Evolutionary conservation across 345 rosid genomes (phyloP), one percentile per base, ranked within the genome.

Genomic region (Rhodamnia rubescens): DNA sequence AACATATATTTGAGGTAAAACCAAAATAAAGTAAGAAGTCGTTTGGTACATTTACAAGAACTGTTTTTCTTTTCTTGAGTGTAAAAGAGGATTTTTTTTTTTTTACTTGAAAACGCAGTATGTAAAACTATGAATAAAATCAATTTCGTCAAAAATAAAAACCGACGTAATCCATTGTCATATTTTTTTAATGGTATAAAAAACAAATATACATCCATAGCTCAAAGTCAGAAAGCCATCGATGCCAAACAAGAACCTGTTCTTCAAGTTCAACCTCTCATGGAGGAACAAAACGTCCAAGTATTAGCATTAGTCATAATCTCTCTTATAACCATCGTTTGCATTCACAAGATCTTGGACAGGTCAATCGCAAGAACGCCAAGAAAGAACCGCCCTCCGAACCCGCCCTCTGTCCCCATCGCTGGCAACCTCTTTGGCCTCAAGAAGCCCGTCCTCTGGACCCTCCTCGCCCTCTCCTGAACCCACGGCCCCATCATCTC

Each of bases 401-500:
- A 85, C 83, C 82, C 91, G 8, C 8, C 86, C 36, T 5, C 81
- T 49, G 27, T 87, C 40, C 86, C 91, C 78, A 50, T 87, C 83
- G 15, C 86, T 36, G 85, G 61, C 1, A 87, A 85, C 64, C 87
- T 87, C 51, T 85, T 84, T 55, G 64, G 57, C 81, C 81, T 81
- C 11, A 82, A 87, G 53, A 59, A 52, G 26, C 87, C 89, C 32
- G 2, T 64, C 15, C 87, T 84, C 84, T 81, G 80, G 6, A 15
- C 88, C 69, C 74, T 88, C n/a, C 74, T 52, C 29, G 32, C 12
- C 26, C 78, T 89, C 8, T 81, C 88, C 2, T 24, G 13, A 7
- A 74, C 83, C 22, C 52, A 82, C 24, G 90, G 88, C 11, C 85
- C 89, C n/a, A 42, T 87, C 58, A 32, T 90, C 74, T 84, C 80